These are phyloP conservation scores for Cardamine resedifolia DNA, from an alignment of 345 rosid species.

Conservation along the genomic window DNA sequence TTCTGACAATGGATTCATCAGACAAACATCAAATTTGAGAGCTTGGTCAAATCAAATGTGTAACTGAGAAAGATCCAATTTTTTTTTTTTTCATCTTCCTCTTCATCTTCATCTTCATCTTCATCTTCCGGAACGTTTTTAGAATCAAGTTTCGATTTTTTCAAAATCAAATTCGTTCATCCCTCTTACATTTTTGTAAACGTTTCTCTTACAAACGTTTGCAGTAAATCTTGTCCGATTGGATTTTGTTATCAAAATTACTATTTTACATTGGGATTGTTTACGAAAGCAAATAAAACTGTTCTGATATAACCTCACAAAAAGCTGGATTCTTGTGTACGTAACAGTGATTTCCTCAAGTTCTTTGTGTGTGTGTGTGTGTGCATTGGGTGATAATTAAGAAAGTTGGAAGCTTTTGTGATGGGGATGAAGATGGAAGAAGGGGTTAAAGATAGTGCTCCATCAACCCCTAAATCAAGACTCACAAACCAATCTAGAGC, in stretches of 20 bases:
- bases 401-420: constrained; percentile 21
- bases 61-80: constrained; percentile 18
- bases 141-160: constrained; percentile 8
- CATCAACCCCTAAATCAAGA: constrained; percentile 32
- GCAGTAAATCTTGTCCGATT: constrained; percentile 3
- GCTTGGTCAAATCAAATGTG: background rate
- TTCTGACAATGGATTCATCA: constrained; percentile 1
- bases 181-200: background rate
- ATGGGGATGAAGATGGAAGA: constrained; percentile 50
- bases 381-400: background rate
- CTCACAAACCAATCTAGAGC: constrained; percentile 38
- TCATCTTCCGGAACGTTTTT: background rate
- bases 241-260: background rate
- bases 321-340: constrained; percentile 1
- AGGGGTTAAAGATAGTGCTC: constrained; percentile 43
- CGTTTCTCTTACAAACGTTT: background rate
- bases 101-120: background rate
- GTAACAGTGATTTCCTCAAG: background rate
- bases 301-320: background rate
- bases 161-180: background rate
- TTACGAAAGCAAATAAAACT: too few species aligned
- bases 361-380: background rate
- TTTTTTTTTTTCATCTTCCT: background rate
- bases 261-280: background rate
- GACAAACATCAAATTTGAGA: constrained; percentile 1